These are phyloP conservation scores for Talaromyces nanjingensis DNA, from an alignment of 495 filamentous ascomycete species.

Conservation along the genomic window DNA sequence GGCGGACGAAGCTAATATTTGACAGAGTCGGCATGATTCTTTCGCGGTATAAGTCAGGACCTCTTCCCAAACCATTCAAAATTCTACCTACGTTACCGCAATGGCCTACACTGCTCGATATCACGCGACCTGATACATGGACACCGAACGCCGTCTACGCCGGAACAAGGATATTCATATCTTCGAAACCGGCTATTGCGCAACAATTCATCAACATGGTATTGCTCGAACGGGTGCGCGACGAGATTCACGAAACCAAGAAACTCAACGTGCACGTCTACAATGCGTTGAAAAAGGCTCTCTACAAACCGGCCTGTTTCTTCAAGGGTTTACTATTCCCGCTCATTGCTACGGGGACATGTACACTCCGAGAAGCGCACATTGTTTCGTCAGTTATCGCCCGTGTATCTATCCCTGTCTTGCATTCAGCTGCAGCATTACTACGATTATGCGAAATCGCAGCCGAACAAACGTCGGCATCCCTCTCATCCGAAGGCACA, in stretches of 20 bases:
- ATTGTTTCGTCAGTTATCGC: constrained; percentile 80
- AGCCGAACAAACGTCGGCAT: constrained; percentile 71
- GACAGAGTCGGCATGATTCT: constrained; percentile 76
- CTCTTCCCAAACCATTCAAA: constrained; percentile 95
- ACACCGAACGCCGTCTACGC: constrained; percentile 81
- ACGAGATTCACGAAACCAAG: constrained; percentile 79
- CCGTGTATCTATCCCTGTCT: constrained; percentile 72
- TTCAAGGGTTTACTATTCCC: constrained; percentile 97
- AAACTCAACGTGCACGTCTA: constrained; percentile 95
- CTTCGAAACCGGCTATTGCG: constrained; percentile 63
- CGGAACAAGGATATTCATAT: constrained; percentile 83
- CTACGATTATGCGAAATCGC: constrained; percentile 89
- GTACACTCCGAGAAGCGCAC: constrained; percentile 83
- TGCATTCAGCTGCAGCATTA: constrained; percentile 89
- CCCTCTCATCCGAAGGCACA: constrained; percentile 63
- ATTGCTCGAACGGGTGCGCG: constrained; percentile 78
- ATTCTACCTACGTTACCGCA: constrained; percentile 85
- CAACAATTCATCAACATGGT: constrained; percentile 77
- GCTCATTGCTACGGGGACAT: constrained; percentile 65
- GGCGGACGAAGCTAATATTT: too few species aligned
- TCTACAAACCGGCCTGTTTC: constrained; percentile 94
- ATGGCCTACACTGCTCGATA: constrained; percentile 78
- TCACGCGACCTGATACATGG: constrained; percentile 79
- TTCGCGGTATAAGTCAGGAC: constrained; percentile 88
- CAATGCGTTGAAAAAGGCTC: constrained; percentile 79